These are phyloP conservation scores for Trichomonas vaginalis DNA, from an alignment of 208 protist genomes.

Conservation along the genomic window DNA sequence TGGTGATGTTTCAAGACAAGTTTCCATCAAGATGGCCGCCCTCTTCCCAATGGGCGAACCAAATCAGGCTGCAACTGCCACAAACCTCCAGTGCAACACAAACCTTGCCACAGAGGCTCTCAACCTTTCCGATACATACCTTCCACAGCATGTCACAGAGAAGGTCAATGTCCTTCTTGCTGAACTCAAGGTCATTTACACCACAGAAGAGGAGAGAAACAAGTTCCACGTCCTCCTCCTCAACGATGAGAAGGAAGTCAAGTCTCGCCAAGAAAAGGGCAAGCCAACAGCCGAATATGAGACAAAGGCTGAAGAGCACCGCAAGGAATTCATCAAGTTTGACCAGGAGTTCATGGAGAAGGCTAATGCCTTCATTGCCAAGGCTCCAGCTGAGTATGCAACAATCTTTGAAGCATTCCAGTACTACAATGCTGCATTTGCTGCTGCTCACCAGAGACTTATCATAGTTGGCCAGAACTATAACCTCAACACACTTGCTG, in stretches of 20 bases:
- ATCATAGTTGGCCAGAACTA: not conserved
- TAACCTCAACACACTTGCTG: not conserved
- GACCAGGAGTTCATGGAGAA: not conserved
- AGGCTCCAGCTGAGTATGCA: not conserved
- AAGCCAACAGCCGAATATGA: not conserved
- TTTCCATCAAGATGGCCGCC: not conserved
- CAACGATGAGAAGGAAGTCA: not conserved
- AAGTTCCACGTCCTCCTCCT: not conserved
- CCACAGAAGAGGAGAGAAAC: not conserved
- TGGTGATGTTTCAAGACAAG: not conserved
- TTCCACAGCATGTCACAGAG: not conserved
- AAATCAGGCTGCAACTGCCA: not conserved
- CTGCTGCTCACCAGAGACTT: not conserved
- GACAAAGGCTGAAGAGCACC: not conserved
- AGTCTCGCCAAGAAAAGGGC: not conserved
- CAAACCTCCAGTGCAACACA: not conserved
- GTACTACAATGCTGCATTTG: not conserved
- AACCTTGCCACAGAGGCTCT: not conserved
- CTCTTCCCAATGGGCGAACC: not conserved
- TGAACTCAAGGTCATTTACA: not conserved
- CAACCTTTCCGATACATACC: not conserved
- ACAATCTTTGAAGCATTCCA: not conserved
- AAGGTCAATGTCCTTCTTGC: not conserved
- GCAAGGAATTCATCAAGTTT: not conserved
- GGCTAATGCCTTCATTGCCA: not conserved